Percentiles rank a stretch among this genome's conserved stretches.
These are phyloP conservation scores for Cyclostephanos tholiformis DNA, from an alignment of 108 stramenopile genomes.

Conservation along the genomic window DNA sequence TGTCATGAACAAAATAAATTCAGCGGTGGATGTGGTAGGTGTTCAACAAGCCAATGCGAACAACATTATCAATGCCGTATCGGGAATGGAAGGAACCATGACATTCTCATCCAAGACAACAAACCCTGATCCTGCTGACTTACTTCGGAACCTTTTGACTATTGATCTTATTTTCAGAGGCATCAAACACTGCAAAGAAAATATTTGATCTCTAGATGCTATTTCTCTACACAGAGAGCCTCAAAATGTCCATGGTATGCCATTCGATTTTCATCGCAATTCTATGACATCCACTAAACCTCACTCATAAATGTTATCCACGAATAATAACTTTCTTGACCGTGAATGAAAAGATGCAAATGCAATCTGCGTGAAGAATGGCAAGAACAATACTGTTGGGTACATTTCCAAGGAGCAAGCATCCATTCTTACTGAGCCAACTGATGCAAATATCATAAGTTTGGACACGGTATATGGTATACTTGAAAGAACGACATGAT, in stretches of 20 bases:
- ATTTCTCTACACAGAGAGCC: constrained; percentile 15
- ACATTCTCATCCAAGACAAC: background rate
- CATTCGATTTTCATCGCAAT: background rate
- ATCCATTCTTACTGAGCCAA: constrained; percentile 8
- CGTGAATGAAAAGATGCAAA: constrained; percentile 16
- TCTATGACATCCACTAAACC: background rate
- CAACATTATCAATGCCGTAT: background rate
- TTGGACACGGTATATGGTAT: constrained; percentile 9
- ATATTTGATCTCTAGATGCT: constrained; percentile 2
- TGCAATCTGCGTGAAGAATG: constrained; percentile 18
- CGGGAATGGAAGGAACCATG: background rate
- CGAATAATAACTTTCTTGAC: background rate
- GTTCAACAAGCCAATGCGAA: background rate
- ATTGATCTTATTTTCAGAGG: constrained; percentile 13
- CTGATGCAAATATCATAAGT: constrained; percentile 13
- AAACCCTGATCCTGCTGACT: background rate
- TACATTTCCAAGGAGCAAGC: constrained; percentile 33
- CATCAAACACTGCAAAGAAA: constrained; percentile 17
- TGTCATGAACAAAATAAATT: background rate
- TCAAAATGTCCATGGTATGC: background rate
- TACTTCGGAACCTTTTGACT: background rate
- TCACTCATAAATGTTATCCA: background rate
- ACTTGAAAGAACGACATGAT: constrained; percentile 14
- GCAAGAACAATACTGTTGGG: constrained; percentile 1
- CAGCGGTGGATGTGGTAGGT: background rate